A percentile compares a stretch with the other conserved stretches of the same genome.
Evolutionary conservation across 2,329 filamentous ascomycete genomes (phyloP).

Genomic region (Grosmannia clavigera): DNA sequence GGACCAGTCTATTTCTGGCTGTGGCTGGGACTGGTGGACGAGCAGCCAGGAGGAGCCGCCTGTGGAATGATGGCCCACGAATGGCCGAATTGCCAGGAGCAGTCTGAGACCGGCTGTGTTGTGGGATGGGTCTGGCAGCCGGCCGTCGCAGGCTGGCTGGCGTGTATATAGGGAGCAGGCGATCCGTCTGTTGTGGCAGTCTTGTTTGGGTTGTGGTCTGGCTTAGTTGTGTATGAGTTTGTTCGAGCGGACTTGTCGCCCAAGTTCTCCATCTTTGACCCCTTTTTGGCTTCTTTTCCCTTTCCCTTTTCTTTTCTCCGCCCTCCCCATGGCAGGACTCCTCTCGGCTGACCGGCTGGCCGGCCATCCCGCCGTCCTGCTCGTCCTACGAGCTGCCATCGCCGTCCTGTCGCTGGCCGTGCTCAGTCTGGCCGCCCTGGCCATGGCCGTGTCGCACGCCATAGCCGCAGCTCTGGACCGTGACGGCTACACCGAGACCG

Average conservation of each 20-base stretch:
- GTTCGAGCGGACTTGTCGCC: no score
- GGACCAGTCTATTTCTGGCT: neutral
- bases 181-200: neutral
- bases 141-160: no score
- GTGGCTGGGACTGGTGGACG: no score
- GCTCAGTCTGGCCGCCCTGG: slow-evolving; percentile 28
- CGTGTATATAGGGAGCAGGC: no score
- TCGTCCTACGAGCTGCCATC: slow-evolving; percentile 25
- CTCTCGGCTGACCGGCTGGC: slow-evolving; percentile 24
- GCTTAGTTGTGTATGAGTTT: neutral
- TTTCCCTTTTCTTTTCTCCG: neutral
- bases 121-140: no score
- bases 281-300: no score
- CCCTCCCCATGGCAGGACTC: slow-evolving; percentile 16
- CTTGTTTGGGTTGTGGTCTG: no score
- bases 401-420: slow-evolving; percentile 26
- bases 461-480: neutral
- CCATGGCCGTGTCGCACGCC: slow-evolving; percentile 22
- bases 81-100: no score
- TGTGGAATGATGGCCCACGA: no score
- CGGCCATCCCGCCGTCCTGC: slow-evolving; percentile 22
- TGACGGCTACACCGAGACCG: neutral
- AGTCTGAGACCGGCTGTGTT: no score
- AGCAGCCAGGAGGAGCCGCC: no score
- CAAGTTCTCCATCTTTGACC: no score